Conservation (phyloP, 2,329 filamentous ascomycete species). For the Beauveria brongniartii region DNA sequence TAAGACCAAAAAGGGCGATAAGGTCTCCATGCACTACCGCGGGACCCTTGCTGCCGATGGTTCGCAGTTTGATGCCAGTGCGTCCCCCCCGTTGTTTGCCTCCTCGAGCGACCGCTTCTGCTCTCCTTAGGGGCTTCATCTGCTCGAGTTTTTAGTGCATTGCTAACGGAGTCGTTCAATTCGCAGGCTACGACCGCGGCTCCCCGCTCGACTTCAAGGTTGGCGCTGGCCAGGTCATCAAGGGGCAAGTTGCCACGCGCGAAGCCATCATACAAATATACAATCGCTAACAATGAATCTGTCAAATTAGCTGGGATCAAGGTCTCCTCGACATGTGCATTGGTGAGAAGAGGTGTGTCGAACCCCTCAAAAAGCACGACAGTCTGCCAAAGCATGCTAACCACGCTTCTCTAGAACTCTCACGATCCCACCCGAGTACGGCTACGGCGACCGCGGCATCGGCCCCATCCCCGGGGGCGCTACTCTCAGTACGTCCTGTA, state of each 20-base stretch:
- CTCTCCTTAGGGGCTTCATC: too few relatives aligned
- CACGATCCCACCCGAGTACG: slow-evolving; percentile 80
- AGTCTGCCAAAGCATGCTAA: slow-evolving; percentile 12
- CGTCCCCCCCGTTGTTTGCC: slow-evolving; percentile 17
- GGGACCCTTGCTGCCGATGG: slow-evolving; percentile 70
- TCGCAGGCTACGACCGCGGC: slow-evolving; percentile 61
- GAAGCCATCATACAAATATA: background rate
- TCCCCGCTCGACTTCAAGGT: slow-evolving; percentile 71
- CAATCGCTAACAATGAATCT: slow-evolving; percentile 14
- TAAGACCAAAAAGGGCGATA: slow-evolving; percentile 69
- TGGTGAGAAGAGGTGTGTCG: slow-evolving; percentile 67
- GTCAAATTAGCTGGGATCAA: slow-evolving; percentile 65
- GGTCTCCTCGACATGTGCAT: slow-evolving; percentile 91
- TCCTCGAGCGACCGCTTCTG: background rate
- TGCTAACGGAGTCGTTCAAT: background rate
- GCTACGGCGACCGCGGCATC: slow-evolving; percentile 67
- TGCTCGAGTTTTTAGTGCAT: background rate
- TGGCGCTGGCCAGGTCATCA: slow-evolving; percentile 77
- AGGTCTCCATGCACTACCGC: slow-evolving; percentile 78
- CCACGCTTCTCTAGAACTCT: slow-evolving; percentile 47
- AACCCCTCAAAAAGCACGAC: too few relatives aligned
- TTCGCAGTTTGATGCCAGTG: slow-evolving; percentile 72
- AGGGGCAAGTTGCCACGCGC: slow-evolving; percentile 53
- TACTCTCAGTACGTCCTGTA: slow-evolving; percentile 55
- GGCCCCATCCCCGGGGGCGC: slow-evolving; percentile 78